A percentile compares a stretch with the other conserved stretches of the same genome.
phyloP scores from a whole-genome alignment of 805 yeast species.

The Tetrapisispora nanseiensis region DNA sequence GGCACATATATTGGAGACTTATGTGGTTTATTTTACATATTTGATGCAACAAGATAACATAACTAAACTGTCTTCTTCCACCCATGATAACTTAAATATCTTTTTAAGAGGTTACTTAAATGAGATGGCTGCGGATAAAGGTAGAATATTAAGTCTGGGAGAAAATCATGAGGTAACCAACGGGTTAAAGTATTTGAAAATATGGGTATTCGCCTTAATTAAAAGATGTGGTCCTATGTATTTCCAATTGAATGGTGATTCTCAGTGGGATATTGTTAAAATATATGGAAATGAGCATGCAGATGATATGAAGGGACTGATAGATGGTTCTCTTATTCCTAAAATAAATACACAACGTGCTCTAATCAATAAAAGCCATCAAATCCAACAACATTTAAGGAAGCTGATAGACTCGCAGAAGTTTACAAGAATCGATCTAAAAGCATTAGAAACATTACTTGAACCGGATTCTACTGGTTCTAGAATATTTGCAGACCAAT shows the following conservation, averaged over 20 bases:
- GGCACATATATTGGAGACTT: conserved; percentile 61
- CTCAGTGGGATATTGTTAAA: conserved; percentile 55
- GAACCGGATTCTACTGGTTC: conserved; percentile 14
- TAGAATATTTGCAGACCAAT: conserved; percentile 40
- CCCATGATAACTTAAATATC: conserved; percentile 47
- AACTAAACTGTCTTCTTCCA: conserved; percentile 38
- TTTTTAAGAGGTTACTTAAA: conserved; percentile 49
- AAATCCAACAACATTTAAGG: conserved; percentile 45
- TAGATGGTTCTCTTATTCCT: conserved; percentile 40
- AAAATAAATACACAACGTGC: conserved; percentile 23
- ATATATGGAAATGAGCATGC: conserved; percentile 41
- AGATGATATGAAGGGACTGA: conserved; percentile 38
- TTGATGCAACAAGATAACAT: conserved; percentile 33
- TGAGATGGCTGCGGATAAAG: conserved; percentile 54
- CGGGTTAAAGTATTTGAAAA: conserved; percentile 41
- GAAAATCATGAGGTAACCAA: conserved; percentile 57
- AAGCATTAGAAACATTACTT: conserved; percentile 36
- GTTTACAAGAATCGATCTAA: conserved; percentile 38
- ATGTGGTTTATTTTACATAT: conserved; percentile 43
- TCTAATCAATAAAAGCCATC: conserved; percentile 27
- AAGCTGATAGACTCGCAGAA: conserved; percentile 38
- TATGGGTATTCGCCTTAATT: conserved; percentile 41
- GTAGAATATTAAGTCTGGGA: conserved; percentile 58
- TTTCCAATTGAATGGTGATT: conserved; percentile 47
- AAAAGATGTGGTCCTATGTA: conserved; percentile 45